Base-by-base conservation (phyloP, 2,329 filamentous ascomycete genomes). In the Lecanicillium sp. region DNA sequence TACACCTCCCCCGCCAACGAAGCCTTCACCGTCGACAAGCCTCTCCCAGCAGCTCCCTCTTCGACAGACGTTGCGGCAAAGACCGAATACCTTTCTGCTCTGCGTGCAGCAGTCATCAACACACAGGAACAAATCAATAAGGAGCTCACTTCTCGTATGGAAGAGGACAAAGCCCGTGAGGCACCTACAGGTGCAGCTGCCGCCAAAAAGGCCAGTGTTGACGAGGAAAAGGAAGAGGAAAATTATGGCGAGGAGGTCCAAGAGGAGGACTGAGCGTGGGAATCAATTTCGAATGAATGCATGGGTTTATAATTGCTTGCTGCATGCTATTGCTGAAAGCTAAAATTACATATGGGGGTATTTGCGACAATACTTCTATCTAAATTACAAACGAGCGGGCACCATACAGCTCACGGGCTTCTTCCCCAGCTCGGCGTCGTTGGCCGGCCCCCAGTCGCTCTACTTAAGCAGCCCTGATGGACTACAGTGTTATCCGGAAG, bases 231-330 rank as follows among this genome's bases (percentile, higher is more conserved):
- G 45, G 78, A 80, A 53, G 84, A 87, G 54, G 77, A 85, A 51
- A 83, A 88, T 54, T 94, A 95, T 55, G 88, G 87, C 34, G 88
- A 94, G 59, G 87, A 94, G 57, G 75, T 80, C 11, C 78, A 81
- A 35, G 80, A 84, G 30, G 74, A 74, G 25, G 57, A 60, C 18
- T 58, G 49, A 55, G 22, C 14, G 7, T 31, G 38, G 43, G 40
- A 9, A 25, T 25, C 7, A 25, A 25, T 25, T 25, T 25, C 38
- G 50, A 50, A 45, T 44, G 51, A 44, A 51, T 47, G 48, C 46
- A 43, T n/a, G 45, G 33, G 17, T 19, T 35, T 35, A 19, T 11
- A 33, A 35, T 20, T 35, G 16, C n/a, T 19, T 13, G 16, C 33
- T n/a, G 17, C 33, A 16, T n/a, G 17, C 33, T 35, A 20, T 35